A percentile compares a stretch with the other conserved stretches of the same genome.
Conservation (phyloP, 306 rosid species). For the Vigna reflexopilosa region DNA sequence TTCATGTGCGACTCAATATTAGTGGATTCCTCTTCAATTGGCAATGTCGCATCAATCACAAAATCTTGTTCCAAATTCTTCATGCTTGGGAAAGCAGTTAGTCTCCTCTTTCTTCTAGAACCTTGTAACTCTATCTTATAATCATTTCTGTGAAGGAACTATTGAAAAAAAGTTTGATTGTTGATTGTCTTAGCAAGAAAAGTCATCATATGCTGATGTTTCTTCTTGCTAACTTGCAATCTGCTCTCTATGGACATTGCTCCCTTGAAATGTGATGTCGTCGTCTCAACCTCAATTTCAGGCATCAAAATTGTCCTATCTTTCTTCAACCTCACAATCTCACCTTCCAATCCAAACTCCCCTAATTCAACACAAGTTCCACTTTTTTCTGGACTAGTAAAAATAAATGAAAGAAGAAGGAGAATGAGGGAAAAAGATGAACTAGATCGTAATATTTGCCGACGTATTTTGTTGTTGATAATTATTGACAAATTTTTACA, state of each 20-base stretch:
- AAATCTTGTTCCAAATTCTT: slow-evolving; percentile 64
- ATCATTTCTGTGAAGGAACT: slow-evolving; percentile 47
- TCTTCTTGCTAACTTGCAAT: slow-evolving; percentile 66
- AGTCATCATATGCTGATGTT: slow-evolving; percentile 68
- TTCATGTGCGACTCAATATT: slow-evolving; percentile 36
- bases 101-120: slow-evolving; percentile 69
- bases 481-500: too few relatives aligned
- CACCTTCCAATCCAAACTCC: slow-evolving; percentile 76
- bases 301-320: slow-evolving; percentile 68
- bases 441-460: too few relatives aligned
- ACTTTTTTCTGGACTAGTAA: neutral
- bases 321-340: slow-evolving; percentile 68
- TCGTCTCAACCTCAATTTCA: slow-evolving; percentile 71
- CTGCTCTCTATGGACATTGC: slow-evolving; percentile 65
- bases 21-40: slow-evolving; percentile 41
- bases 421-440: rapidly evolving
- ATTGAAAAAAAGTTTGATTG: slow-evolving; percentile 58
- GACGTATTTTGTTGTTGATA: too few relatives aligned
- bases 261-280: slow-evolving; percentile 73
- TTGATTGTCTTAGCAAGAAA: slow-evolving; percentile 77
- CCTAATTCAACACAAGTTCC: slow-evolving; percentile 73
- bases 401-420: too few relatives aligned
- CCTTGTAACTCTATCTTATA: slow-evolving; percentile 51
- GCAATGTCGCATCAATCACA: slow-evolving; percentile 19
- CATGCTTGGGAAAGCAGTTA: slow-evolving; percentile 57